These are phyloP conservation scores for Zasmidium citrigriseum DNA, from an alignment of 2,329 filamentous ascomycete species.

Conservation along the genomic window DNA sequence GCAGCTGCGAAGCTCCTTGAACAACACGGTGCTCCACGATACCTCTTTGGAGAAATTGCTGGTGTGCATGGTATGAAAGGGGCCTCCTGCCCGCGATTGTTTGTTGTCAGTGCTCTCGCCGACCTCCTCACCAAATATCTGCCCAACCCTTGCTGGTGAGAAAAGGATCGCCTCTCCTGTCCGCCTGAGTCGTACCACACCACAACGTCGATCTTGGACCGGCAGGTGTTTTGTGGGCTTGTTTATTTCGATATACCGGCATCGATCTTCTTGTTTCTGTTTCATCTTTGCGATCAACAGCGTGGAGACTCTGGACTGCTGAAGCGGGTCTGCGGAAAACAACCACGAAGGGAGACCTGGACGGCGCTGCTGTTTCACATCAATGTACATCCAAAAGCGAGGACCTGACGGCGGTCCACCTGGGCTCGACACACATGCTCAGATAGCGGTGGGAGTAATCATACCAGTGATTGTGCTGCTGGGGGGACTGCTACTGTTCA, in stretches of 20 bases:
- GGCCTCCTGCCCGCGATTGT: background rate
- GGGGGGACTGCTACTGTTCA: slow-evolving; percentile 12
- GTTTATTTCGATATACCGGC: too few species aligned
- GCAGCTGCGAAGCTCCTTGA: background rate
- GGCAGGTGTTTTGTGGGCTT: too few species aligned
- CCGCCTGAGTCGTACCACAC: background rate
- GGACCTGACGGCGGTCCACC: background rate
- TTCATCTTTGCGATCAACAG: background rate
- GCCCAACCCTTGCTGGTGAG: background rate
- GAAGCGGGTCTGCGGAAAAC: background rate
- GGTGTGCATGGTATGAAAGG: background rate
- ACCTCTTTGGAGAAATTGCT: background rate
- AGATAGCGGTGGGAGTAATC: slow-evolving; percentile 19
- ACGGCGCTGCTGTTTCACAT: background rate
- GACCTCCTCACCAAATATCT: background rate
- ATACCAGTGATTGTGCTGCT: slow-evolving; percentile 14
- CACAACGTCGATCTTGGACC: background rate
- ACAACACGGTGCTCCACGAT: background rate
- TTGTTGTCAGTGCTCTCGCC: background rate
- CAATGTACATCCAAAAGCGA: background rate
- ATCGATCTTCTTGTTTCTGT: background rate
- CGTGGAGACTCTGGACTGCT: background rate
- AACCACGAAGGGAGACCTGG: slow-evolving; percentile 1
- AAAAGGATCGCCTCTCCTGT: background rate
- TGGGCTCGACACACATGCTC: slow-evolving; percentile 12